Evolutionary conservation across 345 rosid genomes (phyloP).

Genomic region (Bretschneidera sinensis): DNA sequence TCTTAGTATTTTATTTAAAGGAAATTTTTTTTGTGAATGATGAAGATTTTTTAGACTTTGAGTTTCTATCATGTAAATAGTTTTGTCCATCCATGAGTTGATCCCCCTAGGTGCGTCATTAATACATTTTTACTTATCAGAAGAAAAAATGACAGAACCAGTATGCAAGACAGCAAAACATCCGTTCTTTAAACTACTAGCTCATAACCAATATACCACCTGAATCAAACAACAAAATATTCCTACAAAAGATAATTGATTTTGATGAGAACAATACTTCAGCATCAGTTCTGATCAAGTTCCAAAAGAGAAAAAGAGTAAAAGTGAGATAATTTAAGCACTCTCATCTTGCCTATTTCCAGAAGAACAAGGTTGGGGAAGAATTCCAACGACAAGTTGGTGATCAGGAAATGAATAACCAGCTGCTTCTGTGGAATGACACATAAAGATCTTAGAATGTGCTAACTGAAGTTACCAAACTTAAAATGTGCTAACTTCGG

Average conservation of each 20-base stretch:
- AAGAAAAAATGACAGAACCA: too few species aligned
- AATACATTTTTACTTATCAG: too few species aligned
- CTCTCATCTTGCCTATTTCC: slow-evolving; percentile 49
- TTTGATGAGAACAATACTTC: too few species aligned
- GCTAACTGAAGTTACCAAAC: slow-evolving; percentile 3
- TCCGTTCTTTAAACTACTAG: background rate
- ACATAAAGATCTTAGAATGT: slow-evolving; percentile 9
- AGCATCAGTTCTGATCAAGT: background rate
- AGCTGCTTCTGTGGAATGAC: slow-evolving; percentile 37
- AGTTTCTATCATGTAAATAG: too few species aligned
- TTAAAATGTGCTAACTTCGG: background rate
- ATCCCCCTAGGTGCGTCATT: too few species aligned
- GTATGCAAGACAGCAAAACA: background rate
- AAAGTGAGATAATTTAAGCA: slow-evolving; percentile 9
- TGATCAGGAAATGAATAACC: slow-evolving; percentile 38
- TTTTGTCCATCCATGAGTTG: too few species aligned
- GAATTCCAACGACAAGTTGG: slow-evolving; percentile 56
- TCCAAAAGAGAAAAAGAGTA: background rate
- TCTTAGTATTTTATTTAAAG: too few species aligned
- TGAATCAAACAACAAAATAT: background rate
- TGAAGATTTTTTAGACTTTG: too few species aligned
- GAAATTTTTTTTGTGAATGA: too few species aligned
- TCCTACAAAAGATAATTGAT: background rate
- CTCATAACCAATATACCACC: background rate
- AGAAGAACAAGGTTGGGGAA: slow-evolving; percentile 50